phyloP scores from a whole-genome alignment of 768 basidiomycete species.

The Termitomyces sp. region DNA sequence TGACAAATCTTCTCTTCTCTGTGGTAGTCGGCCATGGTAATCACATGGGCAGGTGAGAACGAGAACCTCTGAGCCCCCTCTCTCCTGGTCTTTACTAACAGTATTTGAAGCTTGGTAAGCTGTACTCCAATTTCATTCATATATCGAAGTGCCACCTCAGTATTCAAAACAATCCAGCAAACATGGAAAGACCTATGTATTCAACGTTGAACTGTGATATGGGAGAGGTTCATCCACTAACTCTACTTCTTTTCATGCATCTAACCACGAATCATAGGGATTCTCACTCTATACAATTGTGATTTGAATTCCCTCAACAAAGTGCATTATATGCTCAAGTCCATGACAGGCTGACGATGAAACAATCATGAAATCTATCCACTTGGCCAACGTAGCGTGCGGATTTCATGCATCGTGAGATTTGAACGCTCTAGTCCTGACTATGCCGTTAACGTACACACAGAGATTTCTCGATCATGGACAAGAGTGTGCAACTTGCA shows the following conservation, averaged over 20 bases:
- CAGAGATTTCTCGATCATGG: constrained; percentile 63
- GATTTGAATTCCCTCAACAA: neutral
- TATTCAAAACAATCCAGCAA: neutral
- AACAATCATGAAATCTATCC: constrained; percentile 47
- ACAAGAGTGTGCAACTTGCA: constrained; percentile 51
- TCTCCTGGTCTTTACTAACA: neutral
- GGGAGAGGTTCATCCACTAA: constrained; percentile 38
- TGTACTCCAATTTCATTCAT: neutral
- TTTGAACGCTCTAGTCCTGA: too few species aligned
- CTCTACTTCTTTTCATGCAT: neutral
- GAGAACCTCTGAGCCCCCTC: neutral
- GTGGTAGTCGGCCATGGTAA: neutral
- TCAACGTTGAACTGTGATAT: constrained; percentile 52
- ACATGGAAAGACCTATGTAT: constrained; percentile 14
- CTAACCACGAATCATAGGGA: constrained; percentile 26
- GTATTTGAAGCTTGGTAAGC: neutral
- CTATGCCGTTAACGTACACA: neutral
- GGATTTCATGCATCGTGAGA: constrained; percentile 60
- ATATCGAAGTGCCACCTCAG: neutral
- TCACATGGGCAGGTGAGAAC: neutral
- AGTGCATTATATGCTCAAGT: neutral
- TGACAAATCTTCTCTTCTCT: neutral
- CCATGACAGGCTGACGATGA: constrained; percentile 41
- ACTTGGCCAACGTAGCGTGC: constrained; percentile 60
- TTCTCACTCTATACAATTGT: constrained; percentile 46